A percentile compares a stretch with the other conserved stretches of the same genome.
phyloP scores from a whole-genome alignment of 495 filamentous ascomycete genomes.

The Astrocystis sublimbata region DNA sequence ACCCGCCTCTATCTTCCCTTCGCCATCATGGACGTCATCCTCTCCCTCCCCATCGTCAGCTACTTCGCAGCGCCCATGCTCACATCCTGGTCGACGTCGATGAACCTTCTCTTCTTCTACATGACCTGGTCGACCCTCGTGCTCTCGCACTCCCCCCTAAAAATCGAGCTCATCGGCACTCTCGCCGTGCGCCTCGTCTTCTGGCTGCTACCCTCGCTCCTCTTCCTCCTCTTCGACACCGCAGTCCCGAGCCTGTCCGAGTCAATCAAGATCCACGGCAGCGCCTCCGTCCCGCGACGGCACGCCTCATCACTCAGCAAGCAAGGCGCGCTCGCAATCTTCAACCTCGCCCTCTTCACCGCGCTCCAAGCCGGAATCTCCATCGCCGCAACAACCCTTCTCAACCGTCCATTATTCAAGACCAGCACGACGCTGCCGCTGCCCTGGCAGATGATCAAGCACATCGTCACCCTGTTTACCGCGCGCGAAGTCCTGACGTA shows the following conservation, averaged over 20 bases:
- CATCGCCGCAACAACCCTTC: slow-evolving; percentile 29
- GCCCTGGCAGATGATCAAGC: slow-evolving; percentile 57
- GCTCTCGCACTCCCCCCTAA: slow-evolving; percentile 70
- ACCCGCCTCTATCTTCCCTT: background rate
- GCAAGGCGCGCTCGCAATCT: slow-evolving; percentile 55
- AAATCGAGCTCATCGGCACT: slow-evolving; percentile 73
- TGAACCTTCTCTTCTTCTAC: slow-evolving; percentile 89
- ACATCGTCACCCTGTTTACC: slow-evolving; percentile 63
- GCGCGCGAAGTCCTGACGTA: slow-evolving; percentile 64
- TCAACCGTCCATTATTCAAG: slow-evolving; percentile 42
- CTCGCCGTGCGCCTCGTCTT: slow-evolving; percentile 67
- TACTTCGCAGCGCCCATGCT: slow-evolving; percentile 55
- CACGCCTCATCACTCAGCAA: slow-evolving; percentile 41
- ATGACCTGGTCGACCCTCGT: slow-evolving; percentile 86
- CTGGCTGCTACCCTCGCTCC: slow-evolving; percentile 69
- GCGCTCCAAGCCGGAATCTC: slow-evolving; percentile 56
- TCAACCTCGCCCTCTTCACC: slow-evolving; percentile 66
- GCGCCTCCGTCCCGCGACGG: slow-evolving; percentile 61
- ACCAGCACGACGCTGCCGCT: slow-evolving; percentile 46
- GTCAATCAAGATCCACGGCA: slow-evolving; percentile 68
- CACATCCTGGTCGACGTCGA: slow-evolving; percentile 69
- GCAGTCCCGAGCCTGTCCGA: slow-evolving; percentile 65
- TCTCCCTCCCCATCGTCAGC: slow-evolving; percentile 73
- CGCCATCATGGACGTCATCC: slow-evolving; percentile 58
- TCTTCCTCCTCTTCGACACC: slow-evolving; percentile 75